phyloP scores from a whole-genome alignment of 148 eudicot genomes.

The Hydrangea macrophylla region DNA sequence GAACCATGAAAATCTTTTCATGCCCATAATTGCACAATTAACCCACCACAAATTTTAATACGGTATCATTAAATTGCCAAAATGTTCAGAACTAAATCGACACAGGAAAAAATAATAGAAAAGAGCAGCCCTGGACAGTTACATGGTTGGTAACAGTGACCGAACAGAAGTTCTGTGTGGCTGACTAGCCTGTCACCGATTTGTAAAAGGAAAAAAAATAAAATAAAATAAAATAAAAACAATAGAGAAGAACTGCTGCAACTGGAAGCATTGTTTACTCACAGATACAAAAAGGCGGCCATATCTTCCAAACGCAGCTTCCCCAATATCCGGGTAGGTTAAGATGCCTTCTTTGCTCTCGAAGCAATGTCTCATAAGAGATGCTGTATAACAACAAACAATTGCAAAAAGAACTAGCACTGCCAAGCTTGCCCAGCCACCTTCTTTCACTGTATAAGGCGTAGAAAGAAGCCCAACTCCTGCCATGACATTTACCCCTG shows the following conservation, averaged over 20 bases:
- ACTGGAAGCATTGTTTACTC: slow-evolving; percentile 28
- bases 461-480: slow-evolving; percentile 92
- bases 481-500: slow-evolving; percentile 82
- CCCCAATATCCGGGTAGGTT: slow-evolving; percentile 85
- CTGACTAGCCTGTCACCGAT: background rate
- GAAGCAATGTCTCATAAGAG: slow-evolving; percentile 79
- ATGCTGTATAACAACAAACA: slow-evolving; percentile 79
- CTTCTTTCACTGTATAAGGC: slow-evolving; percentile 73
- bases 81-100: background rate
- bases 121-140: background rate
- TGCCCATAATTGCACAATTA: background rate
- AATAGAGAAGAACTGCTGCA: background rate
- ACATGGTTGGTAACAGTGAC: background rate
- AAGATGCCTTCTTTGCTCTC: slow-evolving; percentile 71
- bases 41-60: background rate
- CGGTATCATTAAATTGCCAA: background rate
- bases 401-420: slow-evolving; percentile 68
- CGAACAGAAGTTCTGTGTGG: background rate
- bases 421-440: slow-evolving; percentile 72
- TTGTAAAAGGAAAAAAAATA: too few relatives aligned
- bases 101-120: background rate
- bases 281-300: slow-evolving; percentile 86
- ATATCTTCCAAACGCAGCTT: slow-evolving; percentile 94
- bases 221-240: too few relatives aligned
- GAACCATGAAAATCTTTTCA: background rate